Conservation (phyloP, 179 eudicot species). For the Vitellaria paradoxa region DNA sequence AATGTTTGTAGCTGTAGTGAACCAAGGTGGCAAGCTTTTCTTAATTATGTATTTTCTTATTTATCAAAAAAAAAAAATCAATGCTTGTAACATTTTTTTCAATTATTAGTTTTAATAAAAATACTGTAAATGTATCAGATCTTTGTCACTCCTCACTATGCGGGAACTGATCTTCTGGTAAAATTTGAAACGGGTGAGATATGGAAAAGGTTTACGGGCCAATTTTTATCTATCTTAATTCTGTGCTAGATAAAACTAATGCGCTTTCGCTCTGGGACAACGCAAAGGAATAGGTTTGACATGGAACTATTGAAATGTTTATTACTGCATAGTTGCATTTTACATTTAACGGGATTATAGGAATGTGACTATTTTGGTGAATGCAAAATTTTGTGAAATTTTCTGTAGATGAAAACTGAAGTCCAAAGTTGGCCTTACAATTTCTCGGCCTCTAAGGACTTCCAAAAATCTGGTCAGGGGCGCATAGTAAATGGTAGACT, state of each 20-base stretch:
- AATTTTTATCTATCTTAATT: constrained; percentile 82
- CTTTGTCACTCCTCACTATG: constrained; percentile 80
- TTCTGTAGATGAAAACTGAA: constrained; percentile 43
- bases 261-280: constrained; percentile 72
- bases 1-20: no score
- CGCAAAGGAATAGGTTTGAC: constrained; percentile 72
- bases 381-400: no score
- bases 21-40: no score
- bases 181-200: constrained; percentile 60
- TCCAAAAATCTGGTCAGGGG: constrained; percentile 48
- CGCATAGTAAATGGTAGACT: constrained; percentile 66
- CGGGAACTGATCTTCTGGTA: constrained; percentile 65
- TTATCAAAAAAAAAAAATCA: no score
- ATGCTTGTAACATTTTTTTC: no score
- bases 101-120: no score
- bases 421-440: constrained; percentile 69
- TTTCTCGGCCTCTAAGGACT: constrained; percentile 77
- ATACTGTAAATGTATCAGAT: constrained; percentile 36
- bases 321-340: no score
- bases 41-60: no score
- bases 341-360: no score
- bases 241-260: constrained; percentile 37
- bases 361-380: no score
- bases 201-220: constrained; percentile 96
- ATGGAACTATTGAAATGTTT: background rate